Conservation (phyloP, 495 filamentous ascomycete genomes). For the Staphylotrichum longicolle region DNA sequence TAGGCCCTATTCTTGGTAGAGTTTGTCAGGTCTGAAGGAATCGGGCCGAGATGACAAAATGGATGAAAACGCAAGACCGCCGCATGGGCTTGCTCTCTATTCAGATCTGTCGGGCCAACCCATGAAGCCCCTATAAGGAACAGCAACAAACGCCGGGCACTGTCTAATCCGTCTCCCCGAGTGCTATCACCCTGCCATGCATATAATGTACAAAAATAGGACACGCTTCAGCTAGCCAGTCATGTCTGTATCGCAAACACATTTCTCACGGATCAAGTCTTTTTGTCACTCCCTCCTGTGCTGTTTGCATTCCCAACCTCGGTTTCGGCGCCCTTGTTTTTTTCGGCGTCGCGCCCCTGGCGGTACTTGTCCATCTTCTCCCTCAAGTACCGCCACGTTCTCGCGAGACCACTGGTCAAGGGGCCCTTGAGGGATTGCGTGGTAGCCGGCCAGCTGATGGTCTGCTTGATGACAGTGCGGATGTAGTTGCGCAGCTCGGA, state of each 20-base stretch:
- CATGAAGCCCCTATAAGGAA: not conserved
- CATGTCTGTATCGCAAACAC: not conserved
- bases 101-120: not conserved
- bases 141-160: slow-evolving; percentile 15
- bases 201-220: slow-evolving; percentile 20
- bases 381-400: slow-evolving; percentile 68
- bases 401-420: slow-evolving; percentile 68
- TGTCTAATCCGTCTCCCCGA: slow-evolving; percentile 16
- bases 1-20: no score
- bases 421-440: slow-evolving; percentile 78
- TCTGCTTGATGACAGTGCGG: slow-evolving; percentile 71
- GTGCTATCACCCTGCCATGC: slow-evolving; percentile 25
- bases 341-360: slow-evolving; percentile 38
- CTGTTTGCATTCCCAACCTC: not conserved
- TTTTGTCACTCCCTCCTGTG: slow-evolving; percentile 3
- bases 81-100: not conserved
- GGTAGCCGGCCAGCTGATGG: slow-evolving; percentile 86
- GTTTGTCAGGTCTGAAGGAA: no score
- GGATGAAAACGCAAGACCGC: not conserved
- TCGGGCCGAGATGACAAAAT: no score
- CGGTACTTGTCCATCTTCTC: slow-evolving; percentile 81
- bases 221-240: not conserved
- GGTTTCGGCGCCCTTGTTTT: slow-evolving; percentile 17
- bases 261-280: slow-evolving; percentile 11
- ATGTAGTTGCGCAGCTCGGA: slow-evolving; percentile 65